phyloP scores from a whole-genome alignment of 768 basidiomycete species.

The Pulveroboletus sp. region DNA sequence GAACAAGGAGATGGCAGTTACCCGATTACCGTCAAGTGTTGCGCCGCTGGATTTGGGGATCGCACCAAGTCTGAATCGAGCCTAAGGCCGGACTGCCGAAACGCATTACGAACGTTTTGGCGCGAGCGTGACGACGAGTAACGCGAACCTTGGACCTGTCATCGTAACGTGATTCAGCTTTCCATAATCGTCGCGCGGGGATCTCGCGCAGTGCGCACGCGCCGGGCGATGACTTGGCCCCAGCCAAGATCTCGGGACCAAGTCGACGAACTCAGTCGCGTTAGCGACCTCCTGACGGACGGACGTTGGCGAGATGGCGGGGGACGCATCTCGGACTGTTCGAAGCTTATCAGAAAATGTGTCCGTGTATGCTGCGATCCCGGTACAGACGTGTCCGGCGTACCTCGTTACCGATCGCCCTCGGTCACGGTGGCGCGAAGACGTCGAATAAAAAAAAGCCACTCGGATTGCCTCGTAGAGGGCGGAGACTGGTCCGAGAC shows the following conservation, averaged over 20 bases:
- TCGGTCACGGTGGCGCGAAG: neutral
- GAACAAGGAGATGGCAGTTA: neutral
- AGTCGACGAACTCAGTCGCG: too few relatives aligned
- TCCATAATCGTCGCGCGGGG: slow-evolving; percentile 18
- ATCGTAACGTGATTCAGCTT: slow-evolving; percentile 8
- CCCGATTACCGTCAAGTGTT: too few relatives aligned
- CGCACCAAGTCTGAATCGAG: too few relatives aligned
- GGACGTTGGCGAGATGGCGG: neutral
- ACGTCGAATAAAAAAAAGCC: neutral
- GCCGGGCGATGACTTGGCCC: too few relatives aligned
- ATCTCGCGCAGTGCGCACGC: slow-evolving; percentile 11
- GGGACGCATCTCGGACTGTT: neutral
- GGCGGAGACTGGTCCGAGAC: too few relatives aligned
- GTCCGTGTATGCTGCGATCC: neutral
- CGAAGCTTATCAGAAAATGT: neutral
- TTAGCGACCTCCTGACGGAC: too few relatives aligned
- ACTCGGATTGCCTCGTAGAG: slow-evolving; percentile 1
- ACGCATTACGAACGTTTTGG: neutral
- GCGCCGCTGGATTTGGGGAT: too few relatives aligned
- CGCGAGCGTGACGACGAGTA: too few relatives aligned
- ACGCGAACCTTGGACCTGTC: too few relatives aligned
- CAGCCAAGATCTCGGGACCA: too few relatives aligned
- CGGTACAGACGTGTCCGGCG: neutral
- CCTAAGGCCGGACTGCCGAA: too few relatives aligned
- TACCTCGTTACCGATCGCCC: neutral